Base-by-base conservation (phyloP, 176 grass and related monocot species). In the Paspalum notatum region DNA sequence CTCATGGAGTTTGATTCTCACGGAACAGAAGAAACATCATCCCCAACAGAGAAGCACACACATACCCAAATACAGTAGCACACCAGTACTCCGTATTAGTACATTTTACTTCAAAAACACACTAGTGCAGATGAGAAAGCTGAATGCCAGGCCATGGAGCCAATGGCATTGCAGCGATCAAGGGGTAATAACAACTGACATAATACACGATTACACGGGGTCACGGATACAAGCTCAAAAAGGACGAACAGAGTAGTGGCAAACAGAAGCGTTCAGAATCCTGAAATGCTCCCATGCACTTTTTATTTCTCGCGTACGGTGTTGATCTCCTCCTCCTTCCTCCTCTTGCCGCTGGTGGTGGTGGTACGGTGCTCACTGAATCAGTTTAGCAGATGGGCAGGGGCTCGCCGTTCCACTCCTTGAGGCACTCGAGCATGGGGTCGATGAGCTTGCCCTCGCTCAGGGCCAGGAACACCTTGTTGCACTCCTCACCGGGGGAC, bases 351-450 rank as follows among this genome's bases (percentile, higher is more conserved):
- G 46, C 5, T 12, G 64, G 62, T 9, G 13, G 15, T 1, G 66
- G 49, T 5, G 27, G 43, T 38, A 7, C 9, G 0, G 3, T 4
- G 40, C 24, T 70, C 75, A 80, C 61, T 1, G n/a, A n/a, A n/a
- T n/a, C 0, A 3, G 39, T 20, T 73, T 77, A 89, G 75, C 71
- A 81, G 72, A 95, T 91, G 40, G 93, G 82, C 56, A 95, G 78
- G 46, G 93, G 93, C 77, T 89, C 79, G 37, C 93, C 93, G 54
- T 92, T 89, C 93, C 93, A 95, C 52, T 89, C 93, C 81, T 87
- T 91, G 46, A 95, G 76, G 85, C 87, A 92, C 14, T 95, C 84
- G 52, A 95, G 90, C 84, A 95, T 84, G 4, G 93, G 93, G 72
- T 83, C 90, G 59, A 86, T 72, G 61, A 88, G 52, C 78, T 92